Conservation (phyloP, 1,284 basidiomycete species). For the Rhodotorula sp. region DNA sequence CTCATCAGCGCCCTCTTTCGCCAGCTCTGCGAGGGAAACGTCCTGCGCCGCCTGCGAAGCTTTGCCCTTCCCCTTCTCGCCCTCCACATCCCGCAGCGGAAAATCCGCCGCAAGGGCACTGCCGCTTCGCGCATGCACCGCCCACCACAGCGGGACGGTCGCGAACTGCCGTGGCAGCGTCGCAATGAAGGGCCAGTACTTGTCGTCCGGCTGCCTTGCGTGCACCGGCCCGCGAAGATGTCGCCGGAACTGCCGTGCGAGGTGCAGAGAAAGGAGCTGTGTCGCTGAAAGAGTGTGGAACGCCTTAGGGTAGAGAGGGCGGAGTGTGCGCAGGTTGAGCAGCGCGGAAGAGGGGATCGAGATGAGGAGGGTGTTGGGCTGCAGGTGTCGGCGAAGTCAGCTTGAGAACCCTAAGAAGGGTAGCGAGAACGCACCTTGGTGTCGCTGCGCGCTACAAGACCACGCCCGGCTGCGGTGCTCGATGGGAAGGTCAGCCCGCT, state of each 20-base stretch:
- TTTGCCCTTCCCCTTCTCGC: background rate
- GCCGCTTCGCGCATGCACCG: background rate
- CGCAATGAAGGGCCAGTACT: constrained; percentile 34
- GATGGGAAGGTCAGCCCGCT: background rate
- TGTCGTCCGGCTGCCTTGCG: background rate
- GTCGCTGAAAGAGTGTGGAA: constrained; percentile 31
- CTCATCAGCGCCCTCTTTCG: background rate
- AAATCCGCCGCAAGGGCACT: constrained; percentile 11
- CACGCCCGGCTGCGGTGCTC: constrained; percentile 25
- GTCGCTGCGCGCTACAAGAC: constrained; percentile 30
- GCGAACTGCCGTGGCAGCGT: constrained; percentile 32
- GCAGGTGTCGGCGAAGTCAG: background rate
- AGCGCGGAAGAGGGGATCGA: constrained; percentile 28
- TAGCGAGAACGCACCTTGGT: background rate
- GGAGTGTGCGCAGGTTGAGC: constrained; percentile 33
- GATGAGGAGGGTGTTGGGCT: constrained; percentile 32
- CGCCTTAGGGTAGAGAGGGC: constrained; percentile 25
- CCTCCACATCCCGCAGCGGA: background rate
- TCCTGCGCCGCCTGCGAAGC: background rate
- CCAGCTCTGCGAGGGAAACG: background rate
- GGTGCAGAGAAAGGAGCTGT: constrained; percentile 40
- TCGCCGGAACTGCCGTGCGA: constrained; percentile 30
- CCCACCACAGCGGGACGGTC: constrained; percentile 34
- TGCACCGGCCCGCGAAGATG: background rate
- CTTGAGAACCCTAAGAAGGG: accelerated